Conservation (phyloP, 257 asterid genomes). For the Ilex aquifolium region DNA sequence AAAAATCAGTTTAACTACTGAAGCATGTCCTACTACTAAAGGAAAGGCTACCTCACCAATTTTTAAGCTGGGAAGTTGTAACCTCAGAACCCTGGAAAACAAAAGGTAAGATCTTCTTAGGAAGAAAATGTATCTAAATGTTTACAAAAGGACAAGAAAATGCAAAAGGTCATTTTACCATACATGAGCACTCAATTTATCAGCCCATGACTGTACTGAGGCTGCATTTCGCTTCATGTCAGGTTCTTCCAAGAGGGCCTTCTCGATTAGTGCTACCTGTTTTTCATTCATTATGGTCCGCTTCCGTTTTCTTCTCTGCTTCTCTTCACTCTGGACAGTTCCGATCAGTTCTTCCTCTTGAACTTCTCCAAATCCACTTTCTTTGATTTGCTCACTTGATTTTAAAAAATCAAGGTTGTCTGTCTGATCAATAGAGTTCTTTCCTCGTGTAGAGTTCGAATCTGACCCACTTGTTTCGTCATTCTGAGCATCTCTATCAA, state of each 20-base stretch:
- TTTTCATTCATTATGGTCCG: conserved; percentile 86
- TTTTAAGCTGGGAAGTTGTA: conserved; percentile 82
- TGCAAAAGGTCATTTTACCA: neutral
- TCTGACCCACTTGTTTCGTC: conserved; percentile 74
- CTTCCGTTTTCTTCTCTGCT: conserved; percentile 82
- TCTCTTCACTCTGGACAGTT: conserved; percentile 59
- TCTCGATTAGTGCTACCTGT: conserved; percentile 71
- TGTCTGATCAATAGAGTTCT: conserved; percentile 35
- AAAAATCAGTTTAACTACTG: neutral
- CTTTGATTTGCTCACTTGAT: conserved; percentile 33
- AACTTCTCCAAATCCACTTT: conserved; percentile 41
- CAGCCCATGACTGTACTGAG: conserved; percentile 64
- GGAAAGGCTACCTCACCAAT: conserved; percentile 53
- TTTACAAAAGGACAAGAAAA: conserved; percentile 2
- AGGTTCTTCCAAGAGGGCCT: conserved; percentile 74
- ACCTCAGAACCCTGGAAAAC: conserved; percentile 89
- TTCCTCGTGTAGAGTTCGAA: conserved; percentile 72
- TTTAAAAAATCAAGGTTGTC: conserved; percentile 23
- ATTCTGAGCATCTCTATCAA: conserved; percentile 45
- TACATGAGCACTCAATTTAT: conserved; percentile 66
- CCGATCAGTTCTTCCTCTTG: conserved; percentile 62
- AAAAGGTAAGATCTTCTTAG: conserved; percentile 12
- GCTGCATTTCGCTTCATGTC: conserved; percentile 83
- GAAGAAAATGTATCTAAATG: neutral
- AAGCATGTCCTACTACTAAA: conserved; percentile 9